Base-by-base conservation (phyloP, 2,329 filamentous ascomycete genomes). In the Arthrobotrys conoides region DNA sequence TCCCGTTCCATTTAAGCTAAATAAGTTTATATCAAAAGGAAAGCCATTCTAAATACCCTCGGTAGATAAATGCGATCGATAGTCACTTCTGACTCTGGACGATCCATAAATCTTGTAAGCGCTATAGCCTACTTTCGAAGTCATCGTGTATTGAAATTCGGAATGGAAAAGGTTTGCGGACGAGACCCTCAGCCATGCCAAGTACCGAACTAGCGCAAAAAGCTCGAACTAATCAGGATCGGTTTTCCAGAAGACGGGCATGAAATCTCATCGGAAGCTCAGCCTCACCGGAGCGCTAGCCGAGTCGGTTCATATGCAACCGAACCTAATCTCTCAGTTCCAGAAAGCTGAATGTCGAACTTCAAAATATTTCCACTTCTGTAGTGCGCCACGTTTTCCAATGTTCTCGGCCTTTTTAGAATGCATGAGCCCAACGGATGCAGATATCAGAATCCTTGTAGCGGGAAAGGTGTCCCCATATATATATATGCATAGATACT, bases 121-220 rank as follows among this genome's bases (percentile, higher is more conserved):
- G 2, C 12, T 10, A 10, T 3, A 18, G n/a, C 8, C 9, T 46
- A 20, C n/a, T 18, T 20, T 46, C n/a, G n/a, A 20, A 6, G 44
- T 18, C 36, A 3, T 6, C 12, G n/a, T 48, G 8, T 51, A 51
- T 27, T 14, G 30, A 38, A 41, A 5, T 36, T 51, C 3, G 27
- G 38, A 57, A 16, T 38, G 18, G 53, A 59, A 59, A 59, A 59
- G n/a, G 18, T 12, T 38, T 18, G 3, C 53, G 9, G 30, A 12
- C 2, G 14, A 8, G n/a, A 1, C 20, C 55, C 53, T 27, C 44
- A 5, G 33, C 18, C 30, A n/a, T 18, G 68, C 68, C 68, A 71
- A 71, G 57, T 71, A 53, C 68, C 68, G 68, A 71, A 71, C 68
- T 64, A 71, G 57, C 68, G 68, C 44, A 46, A 18, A 55, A 33